Conservation (phyloP, 495 filamentous ascomycete species). For the Podospora pseudopauciseta region DNA sequence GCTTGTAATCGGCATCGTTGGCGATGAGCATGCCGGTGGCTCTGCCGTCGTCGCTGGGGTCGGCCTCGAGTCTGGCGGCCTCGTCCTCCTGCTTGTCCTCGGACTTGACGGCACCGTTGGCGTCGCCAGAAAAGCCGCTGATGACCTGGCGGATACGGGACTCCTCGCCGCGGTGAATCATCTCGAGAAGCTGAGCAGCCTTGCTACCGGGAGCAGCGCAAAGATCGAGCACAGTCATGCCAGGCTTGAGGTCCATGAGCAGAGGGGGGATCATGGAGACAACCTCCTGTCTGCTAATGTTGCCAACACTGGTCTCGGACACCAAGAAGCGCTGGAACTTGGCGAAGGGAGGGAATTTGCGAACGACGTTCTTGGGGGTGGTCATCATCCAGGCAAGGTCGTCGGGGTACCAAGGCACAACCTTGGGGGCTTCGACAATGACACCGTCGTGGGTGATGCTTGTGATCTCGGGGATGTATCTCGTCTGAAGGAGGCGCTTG, state of each 20-base stretch:
- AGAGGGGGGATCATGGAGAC: slow-evolving; percentile 99
- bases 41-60: slow-evolving; percentile 73
- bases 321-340: slow-evolving; percentile 98
- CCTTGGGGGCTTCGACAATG: slow-evolving; percentile 70
- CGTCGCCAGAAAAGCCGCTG: slow-evolving; percentile 50
- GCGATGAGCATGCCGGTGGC: slow-evolving; percentile 89
- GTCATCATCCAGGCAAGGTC: slow-evolving; percentile 94
- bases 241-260: slow-evolving; percentile 82
- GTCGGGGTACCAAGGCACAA: slow-evolving; percentile 89
- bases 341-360: slow-evolving; percentile 86
- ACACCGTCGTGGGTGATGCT: slow-evolving; percentile 75
- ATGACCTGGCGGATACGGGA: slow-evolving; percentile 63
- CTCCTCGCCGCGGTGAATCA: slow-evolving; percentile 90
- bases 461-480: slow-evolving; percentile 83
- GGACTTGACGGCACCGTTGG: slow-evolving; percentile 45
- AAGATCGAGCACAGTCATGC: slow-evolving; percentile 90
- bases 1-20: slow-evolving; percentile 93
- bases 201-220: slow-evolving; percentile 97
- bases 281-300: slow-evolving; percentile 93
- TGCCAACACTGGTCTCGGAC: slow-evolving; percentile 92
- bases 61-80: slow-evolving; percentile 48
- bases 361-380: slow-evolving; percentile 87
- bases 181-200: slow-evolving; percentile 89
- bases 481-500: slow-evolving; percentile 75
- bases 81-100: slow-evolving; percentile 46